These are phyloP conservation scores for Vigna nakashimae DNA, from an alignment of 306 rosid species.

Conservation along the genomic window DNA sequence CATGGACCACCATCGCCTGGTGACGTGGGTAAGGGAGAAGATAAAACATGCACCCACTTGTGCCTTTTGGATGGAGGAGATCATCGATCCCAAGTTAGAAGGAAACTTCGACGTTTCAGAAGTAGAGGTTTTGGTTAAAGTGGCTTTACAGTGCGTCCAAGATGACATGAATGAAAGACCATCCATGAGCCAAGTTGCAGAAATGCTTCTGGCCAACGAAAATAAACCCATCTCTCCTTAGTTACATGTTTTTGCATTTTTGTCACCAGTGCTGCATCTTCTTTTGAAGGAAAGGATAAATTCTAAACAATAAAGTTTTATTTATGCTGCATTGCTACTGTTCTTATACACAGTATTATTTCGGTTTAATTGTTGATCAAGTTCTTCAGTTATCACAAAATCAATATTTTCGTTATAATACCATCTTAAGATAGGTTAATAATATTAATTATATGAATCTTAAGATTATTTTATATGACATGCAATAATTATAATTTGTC, in stretches of 20 bases:
- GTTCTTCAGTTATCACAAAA: too few species aligned
- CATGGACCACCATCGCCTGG: slow-evolving; percentile 47
- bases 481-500: too few species aligned
- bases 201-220: slow-evolving; percentile 51
- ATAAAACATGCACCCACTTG: background rate
- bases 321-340: too few species aligned
- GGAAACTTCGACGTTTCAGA: slow-evolving; percentile 37
- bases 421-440: too few species aligned
- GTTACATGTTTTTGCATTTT: background rate
- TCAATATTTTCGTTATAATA: too few species aligned
- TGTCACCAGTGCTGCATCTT: too few species aligned
- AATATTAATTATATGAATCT: too few species aligned
- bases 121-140: slow-evolving; percentile 50
- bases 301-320: too few species aligned
- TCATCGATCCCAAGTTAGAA: slow-evolving; percentile 54
- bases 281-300: too few species aligned
- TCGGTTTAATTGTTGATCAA: too few species aligned
- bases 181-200: slow-evolving; percentile 62
- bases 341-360: too few species aligned
- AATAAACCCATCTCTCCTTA: slow-evolving; percentile 11
- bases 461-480: too few species aligned
- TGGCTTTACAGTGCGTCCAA: slow-evolving; percentile 63
- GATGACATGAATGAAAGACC: slow-evolving; percentile 71
- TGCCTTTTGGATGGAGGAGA: slow-evolving; percentile 51
- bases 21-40: slow-evolving; percentile 55